Percentiles rank a stretch among this genome's conserved stretches.
phyloP scores from a whole-genome alignment of 2,329 filamentous ascomycete species.

The Neocatenulostroma microsporum region DNA sequence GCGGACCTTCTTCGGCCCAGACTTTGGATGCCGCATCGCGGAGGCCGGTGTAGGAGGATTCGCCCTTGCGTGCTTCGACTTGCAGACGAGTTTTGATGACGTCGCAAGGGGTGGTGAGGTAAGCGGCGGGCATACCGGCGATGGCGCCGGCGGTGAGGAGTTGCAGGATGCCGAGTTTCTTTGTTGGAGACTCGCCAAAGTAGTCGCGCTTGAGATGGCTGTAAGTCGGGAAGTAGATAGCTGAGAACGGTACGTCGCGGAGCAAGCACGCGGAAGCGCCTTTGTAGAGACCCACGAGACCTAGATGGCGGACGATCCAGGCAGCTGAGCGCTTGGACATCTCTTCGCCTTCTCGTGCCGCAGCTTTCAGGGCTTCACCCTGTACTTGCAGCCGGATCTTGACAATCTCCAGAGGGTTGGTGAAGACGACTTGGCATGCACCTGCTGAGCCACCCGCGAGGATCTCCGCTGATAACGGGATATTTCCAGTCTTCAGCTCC shows the following conservation, averaged over 20 bases:
- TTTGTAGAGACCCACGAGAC: conserved; percentile 92
- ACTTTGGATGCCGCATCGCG: conserved; percentile 80
- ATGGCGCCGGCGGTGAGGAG: conserved; percentile 92
- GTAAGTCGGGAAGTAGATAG: conserved; percentile 98
- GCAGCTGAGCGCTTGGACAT: conserved; percentile 84
- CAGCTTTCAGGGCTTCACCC: conserved; percentile 77
- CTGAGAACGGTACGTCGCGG: conserved; percentile 94
- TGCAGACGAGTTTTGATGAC: conserved; percentile 99
- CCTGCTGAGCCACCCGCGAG: conserved; percentile 83
- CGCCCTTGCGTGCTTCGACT: conserved; percentile 94
- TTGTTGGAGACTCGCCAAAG: conserved; percentile 79
- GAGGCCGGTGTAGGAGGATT: conserved; percentile 77
- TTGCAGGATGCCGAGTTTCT: conserved; percentile 84
- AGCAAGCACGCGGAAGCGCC: conserved; percentile 89
- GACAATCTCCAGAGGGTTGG: conserved; percentile 96
- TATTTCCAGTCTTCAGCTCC: conserved; percentile 64
- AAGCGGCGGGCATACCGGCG: conserved; percentile 51
- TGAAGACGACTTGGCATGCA: conserved; percentile 95
- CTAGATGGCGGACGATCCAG: conserved; percentile 95
- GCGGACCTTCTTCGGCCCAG: conserved; percentile 83
- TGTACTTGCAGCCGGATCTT: conserved; percentile 98
- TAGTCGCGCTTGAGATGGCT: conserved; percentile 87
- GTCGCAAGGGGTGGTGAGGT: conserved; percentile 94
- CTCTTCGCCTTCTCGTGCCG: conserved; percentile 65
- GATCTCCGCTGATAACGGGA: conserved; percentile 64